These are phyloP conservation scores for Scedosporium boydii DNA, from an alignment of 2,329 filamentous ascomycete species.

Conservation along the genomic window DNA sequence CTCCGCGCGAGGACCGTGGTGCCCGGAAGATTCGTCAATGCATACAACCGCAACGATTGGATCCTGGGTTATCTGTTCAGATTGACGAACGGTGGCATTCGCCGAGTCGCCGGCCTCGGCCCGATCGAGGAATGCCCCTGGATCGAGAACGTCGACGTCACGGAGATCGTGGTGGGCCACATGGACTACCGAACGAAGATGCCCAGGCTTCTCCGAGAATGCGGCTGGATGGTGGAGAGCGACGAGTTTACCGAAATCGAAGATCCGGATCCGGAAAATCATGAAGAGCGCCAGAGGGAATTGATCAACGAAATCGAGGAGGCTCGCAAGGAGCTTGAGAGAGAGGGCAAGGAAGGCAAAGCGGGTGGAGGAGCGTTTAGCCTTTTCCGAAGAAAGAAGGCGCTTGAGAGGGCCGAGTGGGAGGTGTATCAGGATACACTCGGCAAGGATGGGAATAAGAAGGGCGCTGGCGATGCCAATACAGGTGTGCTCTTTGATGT, in stretches of 20 bases:
- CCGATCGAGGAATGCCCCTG: conserved; percentile 67
- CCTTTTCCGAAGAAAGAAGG: conserved; percentile 77
- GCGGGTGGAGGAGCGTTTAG: conserved; percentile 48
- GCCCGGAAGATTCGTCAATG: conserved; percentile 87
- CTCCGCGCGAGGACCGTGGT: conserved; percentile 73
- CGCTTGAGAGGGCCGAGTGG: conserved; percentile 77
- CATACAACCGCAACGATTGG: conserved; percentile 93
- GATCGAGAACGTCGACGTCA: conserved; percentile 84
- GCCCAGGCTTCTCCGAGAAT: conserved; percentile 75
- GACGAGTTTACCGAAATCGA: conserved; percentile 96
- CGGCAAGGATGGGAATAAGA: conserved; percentile 30
- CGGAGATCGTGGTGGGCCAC: conserved; percentile 76
- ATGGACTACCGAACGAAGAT: conserved; percentile 96
- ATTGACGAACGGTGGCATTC: conserved; percentile 84
- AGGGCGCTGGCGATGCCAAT: conserved; percentile 31
- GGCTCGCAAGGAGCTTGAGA: conserved; percentile 77
- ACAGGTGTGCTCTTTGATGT: conserved; percentile 80
- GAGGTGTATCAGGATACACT: conserved; percentile 76
- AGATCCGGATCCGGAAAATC: conserved; percentile 92
- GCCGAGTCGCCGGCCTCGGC: conserved; percentile 75
- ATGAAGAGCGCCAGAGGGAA: conserved; percentile 77
- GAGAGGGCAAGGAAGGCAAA: conserved; percentile 59
- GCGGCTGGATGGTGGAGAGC: conserved; percentile 83
- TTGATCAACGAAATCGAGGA: conserved; percentile 96
- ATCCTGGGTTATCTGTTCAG: conserved; percentile 95